Base-by-base conservation (phyloP, 2,329 filamentous ascomycete genomes). In the Alternaria sp. region DNA sequence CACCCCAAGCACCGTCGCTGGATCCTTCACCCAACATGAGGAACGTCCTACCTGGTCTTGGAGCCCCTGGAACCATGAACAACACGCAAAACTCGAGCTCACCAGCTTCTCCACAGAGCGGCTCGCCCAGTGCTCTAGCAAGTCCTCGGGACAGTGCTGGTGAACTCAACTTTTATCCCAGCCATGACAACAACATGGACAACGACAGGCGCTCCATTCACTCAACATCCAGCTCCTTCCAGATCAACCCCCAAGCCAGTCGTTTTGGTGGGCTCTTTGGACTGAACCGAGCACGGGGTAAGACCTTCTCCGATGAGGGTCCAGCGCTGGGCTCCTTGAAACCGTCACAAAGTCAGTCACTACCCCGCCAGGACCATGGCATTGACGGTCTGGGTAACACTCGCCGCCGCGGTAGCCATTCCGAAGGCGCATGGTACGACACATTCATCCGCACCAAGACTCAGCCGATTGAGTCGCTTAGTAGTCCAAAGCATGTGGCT, bases 321-420 rank as follows among this genome's bases (percentile, higher is more conserved):
- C 90, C 89, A 6, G 83, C 86, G 1, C 79, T 93, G 8, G 92
- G 92, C 1, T 89, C 86, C 19, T 81, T 94, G 13, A 92, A 92
- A 73, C 81, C 87, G 28, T 86, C 87, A 0, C 91, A 95, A 75
- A 93, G 91, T 71, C 91, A 93, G 74, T 95, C 92, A 0, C 88
- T 96, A 68, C 92, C 92, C 6, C 82, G 87, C 36, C 85, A 88
- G 45, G 84, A 84, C 26, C 77, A 77, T 51, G 78, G 67, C 6
- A 75, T 84, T 44, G 86, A 88, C 67, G 80, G 84, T 5, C 82
- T 82, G 46, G 83, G 82, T 10, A 79, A 80, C 23, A 82, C 83
- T 59, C 82, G 84, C 58, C 83, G 88, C 23, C 64, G 91, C 87
- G 69, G 90, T 86, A 73, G 81, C 74, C 66, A 80, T 80, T 76